Evolutionary conservation across 805 yeast species (phyloP).

Genomic region (Pichia ethanolica): DNA sequence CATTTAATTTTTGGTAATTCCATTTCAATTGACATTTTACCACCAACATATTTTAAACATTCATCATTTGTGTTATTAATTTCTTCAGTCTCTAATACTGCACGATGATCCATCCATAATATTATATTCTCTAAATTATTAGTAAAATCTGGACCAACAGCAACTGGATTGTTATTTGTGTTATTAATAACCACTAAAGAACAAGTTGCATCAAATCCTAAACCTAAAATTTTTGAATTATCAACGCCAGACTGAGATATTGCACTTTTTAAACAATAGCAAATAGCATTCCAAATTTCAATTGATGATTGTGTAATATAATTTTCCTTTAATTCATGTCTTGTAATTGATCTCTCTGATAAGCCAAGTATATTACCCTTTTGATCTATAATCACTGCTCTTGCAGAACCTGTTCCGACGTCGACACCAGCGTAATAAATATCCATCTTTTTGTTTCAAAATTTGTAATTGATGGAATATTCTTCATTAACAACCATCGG

Average conservation of each 20-base stretch:
- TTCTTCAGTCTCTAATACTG: slow-evolving; percentile 66
- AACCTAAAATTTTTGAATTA: slow-evolving; percentile 63
- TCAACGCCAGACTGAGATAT: slow-evolving; percentile 69
- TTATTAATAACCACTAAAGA: slow-evolving; percentile 79
- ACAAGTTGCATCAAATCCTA: slow-evolving; percentile 97
- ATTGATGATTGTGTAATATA: slow-evolving; percentile 80
- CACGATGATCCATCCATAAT: slow-evolving; percentile 98
- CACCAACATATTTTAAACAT: slow-evolving; percentile 88
- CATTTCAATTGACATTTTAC: slow-evolving; percentile 97
- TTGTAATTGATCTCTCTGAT: slow-evolving; percentile 69
- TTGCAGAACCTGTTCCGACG: slow-evolving; percentile 94
- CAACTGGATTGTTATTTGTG: slow-evolving; percentile 58
- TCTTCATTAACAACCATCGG: too few relatives aligned
- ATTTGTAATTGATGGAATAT: too few relatives aligned
- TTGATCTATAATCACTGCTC: slow-evolving; percentile 86
- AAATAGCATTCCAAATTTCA: slow-evolving; percentile 87
- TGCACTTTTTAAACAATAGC: slow-evolving; percentile 72
- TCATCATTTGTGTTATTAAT: slow-evolving; percentile 78
- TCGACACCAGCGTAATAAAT: slow-evolving; percentile 33
- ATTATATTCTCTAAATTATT: slow-evolving; percentile 74
- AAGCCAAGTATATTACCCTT: slow-evolving; percentile 74
- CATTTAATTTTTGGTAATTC: slow-evolving; percentile 95
- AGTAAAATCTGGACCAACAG: slow-evolving; percentile 86
- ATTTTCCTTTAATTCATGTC: slow-evolving; percentile 68
- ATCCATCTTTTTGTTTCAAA: neutral